Evolutionary conservation across 2,329 filamentous ascomycete species (phyloP), one percentile per base, ranked within the genome.

Genomic region (Aspergillus pseudonomiae): DNA sequence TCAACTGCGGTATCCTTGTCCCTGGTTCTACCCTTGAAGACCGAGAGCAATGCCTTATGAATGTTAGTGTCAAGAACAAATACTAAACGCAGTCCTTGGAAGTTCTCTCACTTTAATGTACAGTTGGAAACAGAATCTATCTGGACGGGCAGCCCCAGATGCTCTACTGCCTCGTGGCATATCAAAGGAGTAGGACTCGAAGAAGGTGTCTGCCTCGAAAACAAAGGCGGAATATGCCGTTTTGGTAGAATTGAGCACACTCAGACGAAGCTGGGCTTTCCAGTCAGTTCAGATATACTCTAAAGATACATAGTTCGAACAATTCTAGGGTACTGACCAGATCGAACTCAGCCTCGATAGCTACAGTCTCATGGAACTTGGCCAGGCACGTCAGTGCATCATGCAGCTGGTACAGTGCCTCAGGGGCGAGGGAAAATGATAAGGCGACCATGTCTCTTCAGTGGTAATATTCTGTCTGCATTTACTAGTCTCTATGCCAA

Each of bases 311-410:
- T 26, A 55, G 14, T 30, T 43, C 28, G n/a, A 32, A 32, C 12
- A 11, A 4, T 7, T 59, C 50, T 59, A 32, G 59, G 30, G 12
- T 21, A 63, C 75, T 73, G 79, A 87, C 87, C 74, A 83, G 81
- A 65, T 87, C 84, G 65, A 80, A 79, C 70, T 84, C 82, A 41
- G 87, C 87, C 75, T 90, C 88, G 60, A 90, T 81, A 26, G 85
- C 85, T 16, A 89, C 85, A 3, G 81, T 82, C 67, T 90, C 88
- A 73, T 84, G 86, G 76, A 89, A 89, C 74, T 88, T 89, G 60
- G 84, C 80, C 1, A 90, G 80, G 70, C 88, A 90, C 43, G 82
- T 78, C 30, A 90, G 80, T 9, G 83, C 77, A 71, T 89, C 87
- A 68, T 89, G 87, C 6, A 90, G 69, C 58, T 81, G 83, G 10